Evolutionary conservation across 768 basidiomycete genomes (phyloP).

Genomic region (Termitomyces heimii): DNA sequence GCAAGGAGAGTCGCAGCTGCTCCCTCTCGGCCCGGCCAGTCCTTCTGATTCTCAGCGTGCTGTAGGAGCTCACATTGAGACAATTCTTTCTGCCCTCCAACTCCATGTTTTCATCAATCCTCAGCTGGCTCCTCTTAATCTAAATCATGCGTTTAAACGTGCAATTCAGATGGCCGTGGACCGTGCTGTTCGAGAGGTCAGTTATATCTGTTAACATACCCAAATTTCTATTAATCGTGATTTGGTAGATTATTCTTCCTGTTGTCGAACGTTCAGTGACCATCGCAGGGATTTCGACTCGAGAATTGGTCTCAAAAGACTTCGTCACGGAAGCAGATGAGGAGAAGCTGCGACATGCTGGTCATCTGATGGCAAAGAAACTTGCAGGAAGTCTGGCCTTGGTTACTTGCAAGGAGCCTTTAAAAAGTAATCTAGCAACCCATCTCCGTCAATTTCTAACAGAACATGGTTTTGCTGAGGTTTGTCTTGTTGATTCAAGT

Average conservation of each 20-base stretch:
- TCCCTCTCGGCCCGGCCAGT: constrained; percentile 54
- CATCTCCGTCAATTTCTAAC: constrained; percentile 80
- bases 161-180: constrained; percentile 90
- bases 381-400: constrained; percentile 93
- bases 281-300: constrained; percentile 95
- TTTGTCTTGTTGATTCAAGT: constrained; percentile 18
- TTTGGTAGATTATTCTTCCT: constrained; percentile 79
- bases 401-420: constrained; percentile 96
- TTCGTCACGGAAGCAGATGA: constrained; percentile 92
- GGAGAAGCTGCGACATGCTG: constrained; percentile 84
- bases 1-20: constrained; percentile 55
- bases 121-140: constrained; percentile 67
- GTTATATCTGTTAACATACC: constrained; percentile 9
- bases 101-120: constrained; percentile 72
- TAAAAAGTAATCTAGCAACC: constrained; percentile 85
- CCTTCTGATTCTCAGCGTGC: constrained; percentile 62
- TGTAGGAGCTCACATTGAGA: constrained; percentile 75
- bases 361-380: constrained; percentile 95
- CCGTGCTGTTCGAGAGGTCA: constrained; percentile 89
- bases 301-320: constrained; percentile 93
- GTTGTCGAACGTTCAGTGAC: constrained; percentile 98
- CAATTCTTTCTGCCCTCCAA: constrained; percentile 65
- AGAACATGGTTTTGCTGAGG: constrained; percentile 90
- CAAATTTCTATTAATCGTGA: not conserved
- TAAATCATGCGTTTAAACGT: constrained; percentile 82